These are phyloP conservation scores for Trichoderma gracile DNA, from an alignment of 2,329 filamentous ascomycete genomes.

Conservation along the genomic window DNA sequence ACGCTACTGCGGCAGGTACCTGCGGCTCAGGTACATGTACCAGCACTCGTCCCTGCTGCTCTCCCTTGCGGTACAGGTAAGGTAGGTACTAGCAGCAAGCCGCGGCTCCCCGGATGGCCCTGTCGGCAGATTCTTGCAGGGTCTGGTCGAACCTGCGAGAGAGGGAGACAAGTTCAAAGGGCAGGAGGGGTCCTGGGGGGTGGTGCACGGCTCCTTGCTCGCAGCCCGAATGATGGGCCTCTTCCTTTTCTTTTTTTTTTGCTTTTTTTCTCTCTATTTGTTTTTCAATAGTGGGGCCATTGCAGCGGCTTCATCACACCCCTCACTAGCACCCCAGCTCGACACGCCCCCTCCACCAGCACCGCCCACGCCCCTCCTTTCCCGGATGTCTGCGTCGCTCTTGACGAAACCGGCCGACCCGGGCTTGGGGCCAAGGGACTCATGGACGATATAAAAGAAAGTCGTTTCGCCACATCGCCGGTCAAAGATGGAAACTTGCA, in stretches of 20 bases:
- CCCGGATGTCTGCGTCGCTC: constrained; percentile 17
- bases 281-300: not conserved
- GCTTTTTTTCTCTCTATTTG: not conserved
- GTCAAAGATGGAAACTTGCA: constrained; percentile 22
- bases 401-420: constrained; percentile 25
- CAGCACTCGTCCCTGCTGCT: not conserved
- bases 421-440: not conserved
- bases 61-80: no score
- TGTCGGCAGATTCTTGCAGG: constrained; percentile 15
- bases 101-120: constrained; percentile 18
- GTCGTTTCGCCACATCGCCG: constrained; percentile 26
- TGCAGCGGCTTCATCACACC: not conserved
- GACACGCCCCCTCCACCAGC: not conserved
- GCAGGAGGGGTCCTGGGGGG: no score
- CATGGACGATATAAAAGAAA: constrained; percentile 25
- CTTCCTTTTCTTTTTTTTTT: not conserved
- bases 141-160: not conserved
- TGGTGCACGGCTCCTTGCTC: not conserved
- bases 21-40: not conserved
- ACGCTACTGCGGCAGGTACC: not conserved
- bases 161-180: no score
- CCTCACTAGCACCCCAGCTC: not conserved
- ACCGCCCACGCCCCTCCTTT: constrained; percentile 2
- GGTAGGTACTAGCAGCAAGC: not conserved
- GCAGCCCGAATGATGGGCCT: constrained; percentile 4